Evolutionary conservation across 129 eudicot species (phyloP).

Genomic region (Escallonia herrerae): DNA sequence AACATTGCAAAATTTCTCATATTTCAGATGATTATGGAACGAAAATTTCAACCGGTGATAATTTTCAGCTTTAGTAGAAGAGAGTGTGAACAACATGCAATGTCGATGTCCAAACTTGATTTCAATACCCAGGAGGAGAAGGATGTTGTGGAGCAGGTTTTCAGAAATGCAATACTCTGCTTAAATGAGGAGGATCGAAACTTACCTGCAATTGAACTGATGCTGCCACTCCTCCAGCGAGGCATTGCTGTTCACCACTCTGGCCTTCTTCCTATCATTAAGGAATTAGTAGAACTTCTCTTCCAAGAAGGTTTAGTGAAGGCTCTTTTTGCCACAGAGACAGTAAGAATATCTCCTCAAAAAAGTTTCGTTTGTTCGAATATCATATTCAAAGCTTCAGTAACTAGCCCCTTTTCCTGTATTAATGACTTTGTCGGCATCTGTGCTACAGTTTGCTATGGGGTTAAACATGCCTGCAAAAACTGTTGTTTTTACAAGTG

Average conservation of each 20-base stretch:
- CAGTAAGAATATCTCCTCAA: constrained; percentile 31
- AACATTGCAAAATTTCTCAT: background rate
- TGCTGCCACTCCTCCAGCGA: constrained; percentile 95
- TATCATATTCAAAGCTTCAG: background rate
- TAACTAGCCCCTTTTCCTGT: no score
- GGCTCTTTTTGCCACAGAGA: constrained; percentile 98
- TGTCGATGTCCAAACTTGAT: constrained; percentile 96
- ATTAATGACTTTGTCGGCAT: no score
- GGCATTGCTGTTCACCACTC: constrained; percentile 99
- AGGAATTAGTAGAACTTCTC: constrained; percentile 93
- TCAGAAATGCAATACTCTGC: constrained; percentile 68
- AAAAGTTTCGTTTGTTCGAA: background rate
- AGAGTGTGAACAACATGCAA: constrained; percentile 99
- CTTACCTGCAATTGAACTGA: constrained; percentile 87
- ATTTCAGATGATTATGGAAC: constrained; percentile 96
- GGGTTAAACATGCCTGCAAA: constrained; percentile 99
- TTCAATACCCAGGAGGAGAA: constrained; percentile 82
- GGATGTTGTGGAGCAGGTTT: constrained; percentile 83
- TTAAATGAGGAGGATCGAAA: constrained; percentile 78
- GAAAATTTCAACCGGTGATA: constrained; percentile 91
- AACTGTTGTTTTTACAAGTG: constrained; percentile 90
- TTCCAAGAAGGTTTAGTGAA: constrained; percentile 99
- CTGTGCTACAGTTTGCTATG: constrained; percentile 80
- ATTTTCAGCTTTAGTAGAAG: constrained; percentile 97
- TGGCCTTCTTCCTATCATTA: constrained; percentile 94